Evolutionary conservation across 352 stramenopile genomes (phyloP).

Genomic region (Phytophthora crassamura): DNA sequence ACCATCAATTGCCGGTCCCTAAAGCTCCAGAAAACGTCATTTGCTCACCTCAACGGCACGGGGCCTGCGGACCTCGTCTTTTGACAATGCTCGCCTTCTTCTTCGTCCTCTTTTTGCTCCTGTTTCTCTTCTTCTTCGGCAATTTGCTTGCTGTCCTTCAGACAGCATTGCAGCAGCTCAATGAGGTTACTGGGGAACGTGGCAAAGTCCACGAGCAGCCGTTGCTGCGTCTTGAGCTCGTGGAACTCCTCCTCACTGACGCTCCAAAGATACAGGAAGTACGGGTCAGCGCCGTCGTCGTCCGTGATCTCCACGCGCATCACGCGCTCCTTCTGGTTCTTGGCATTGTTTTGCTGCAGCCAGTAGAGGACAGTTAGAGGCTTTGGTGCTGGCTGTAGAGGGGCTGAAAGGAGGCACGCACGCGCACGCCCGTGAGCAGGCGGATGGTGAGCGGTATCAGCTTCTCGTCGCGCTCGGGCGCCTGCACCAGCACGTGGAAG

Average conservation of each 20-base stretch:
- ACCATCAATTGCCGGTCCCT: not conserved
- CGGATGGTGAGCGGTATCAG: slow-evolving; percentile 76
- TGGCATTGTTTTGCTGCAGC: slow-evolving; percentile 68
- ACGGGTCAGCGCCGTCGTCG: slow-evolving; percentile 90
- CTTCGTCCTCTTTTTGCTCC: slow-evolving; percentile 9
- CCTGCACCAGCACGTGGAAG: slow-evolving; percentile 87
- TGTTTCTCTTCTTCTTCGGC: slow-evolving; percentile 26
- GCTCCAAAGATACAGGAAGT: slow-evolving; percentile 93
- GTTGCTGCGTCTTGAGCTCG: slow-evolving; percentile 94
- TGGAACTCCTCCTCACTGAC: slow-evolving; percentile 96
- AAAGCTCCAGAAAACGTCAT: slow-evolving; percentile 5
- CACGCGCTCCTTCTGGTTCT: slow-evolving; percentile 88
- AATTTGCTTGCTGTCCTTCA: slow-evolving; percentile 71
- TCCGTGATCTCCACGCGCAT: slow-evolving; percentile 95
- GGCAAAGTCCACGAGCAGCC: slow-evolving; percentile 93
- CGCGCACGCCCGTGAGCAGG: slow-evolving; percentile 75
- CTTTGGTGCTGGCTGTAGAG: not conserved
- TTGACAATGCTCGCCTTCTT: slow-evolving; percentile 25
- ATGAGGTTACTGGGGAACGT: slow-evolving; percentile 94
- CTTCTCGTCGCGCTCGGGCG: slow-evolving; percentile 82
- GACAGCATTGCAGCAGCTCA: slow-evolving; percentile 90
- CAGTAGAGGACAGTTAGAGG: slow-evolving; percentile 6
- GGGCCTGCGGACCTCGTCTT: slow-evolving; percentile 71
- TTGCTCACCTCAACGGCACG: slow-evolving; percentile 60
- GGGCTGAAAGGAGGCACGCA: slow-evolving; percentile 34